phyloP scores from a whole-genome alignment of 2,329 filamentous ascomycete genomes.

The Lasiodiplodia sp. region DNA sequence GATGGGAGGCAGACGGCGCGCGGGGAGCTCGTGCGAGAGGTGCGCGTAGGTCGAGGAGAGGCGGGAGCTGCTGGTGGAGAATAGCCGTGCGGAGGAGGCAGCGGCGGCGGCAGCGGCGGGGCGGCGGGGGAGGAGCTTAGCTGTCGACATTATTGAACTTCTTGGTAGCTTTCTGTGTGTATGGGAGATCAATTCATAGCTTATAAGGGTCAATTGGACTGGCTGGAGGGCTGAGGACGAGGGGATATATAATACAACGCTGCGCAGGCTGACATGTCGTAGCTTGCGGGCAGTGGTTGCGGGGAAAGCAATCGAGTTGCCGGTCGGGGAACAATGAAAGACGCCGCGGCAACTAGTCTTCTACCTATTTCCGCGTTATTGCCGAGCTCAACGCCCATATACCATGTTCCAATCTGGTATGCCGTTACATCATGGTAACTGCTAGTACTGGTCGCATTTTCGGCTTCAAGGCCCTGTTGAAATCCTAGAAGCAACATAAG shows the following conservation, averaged over 20 bases:
- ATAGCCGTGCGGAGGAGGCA: background rate
- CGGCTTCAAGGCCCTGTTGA: background rate
- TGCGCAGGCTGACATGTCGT: background rate
- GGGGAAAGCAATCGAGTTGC: slow-evolving; percentile 18
- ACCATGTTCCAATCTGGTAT: background rate
- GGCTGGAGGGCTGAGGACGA: background rate
- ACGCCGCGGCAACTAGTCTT: background rate
- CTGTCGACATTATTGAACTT: slow-evolving; percentile 5
- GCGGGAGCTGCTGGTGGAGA: background rate
- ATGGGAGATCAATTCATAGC: slow-evolving; percentile 2
- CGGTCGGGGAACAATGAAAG: slow-evolving; percentile 4
- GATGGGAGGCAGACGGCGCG: slow-evolving; percentile 57
- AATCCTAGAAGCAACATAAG: background rate
- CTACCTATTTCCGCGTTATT: slow-evolving; percentile 19
- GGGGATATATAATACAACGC: background rate
- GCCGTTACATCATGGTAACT: background rate
- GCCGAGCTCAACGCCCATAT: background rate
- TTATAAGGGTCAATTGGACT: background rate
- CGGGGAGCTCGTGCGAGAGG: slow-evolving; percentile 47
- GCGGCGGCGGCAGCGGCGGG: background rate
- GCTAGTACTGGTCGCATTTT: background rate
- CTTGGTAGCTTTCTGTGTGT: background rate
- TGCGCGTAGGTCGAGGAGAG: slow-evolving; percentile 12
- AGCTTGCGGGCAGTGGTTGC: slow-evolving; percentile 3
- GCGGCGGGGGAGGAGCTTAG: background rate